phyloP scores from a whole-genome alignment of 352 stramenopile species.

The Globisporangium spinosum region DNA sequence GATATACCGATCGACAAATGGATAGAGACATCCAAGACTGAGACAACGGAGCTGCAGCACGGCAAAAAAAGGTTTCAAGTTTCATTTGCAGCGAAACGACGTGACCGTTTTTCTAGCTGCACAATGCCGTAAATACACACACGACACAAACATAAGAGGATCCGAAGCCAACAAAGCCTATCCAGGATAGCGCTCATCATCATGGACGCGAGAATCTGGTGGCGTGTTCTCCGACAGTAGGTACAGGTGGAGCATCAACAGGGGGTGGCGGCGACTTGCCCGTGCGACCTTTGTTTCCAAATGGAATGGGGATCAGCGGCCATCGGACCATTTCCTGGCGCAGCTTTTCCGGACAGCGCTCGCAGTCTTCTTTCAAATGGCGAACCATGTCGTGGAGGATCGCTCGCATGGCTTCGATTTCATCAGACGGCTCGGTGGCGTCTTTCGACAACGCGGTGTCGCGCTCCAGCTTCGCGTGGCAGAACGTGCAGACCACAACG shows the following conservation, averaged over 20 bases:
- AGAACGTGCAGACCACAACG: conserved; percentile 5
- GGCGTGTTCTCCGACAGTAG: background rate
- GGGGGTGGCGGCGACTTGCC: background rate
- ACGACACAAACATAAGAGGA: background rate
- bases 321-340: background rate
- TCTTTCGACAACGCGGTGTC: conserved; percentile 5
- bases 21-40: background rate
- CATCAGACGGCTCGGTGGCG: background rate
- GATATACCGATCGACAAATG: background rate
- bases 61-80: conserved; percentile 5
- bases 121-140: background rate
- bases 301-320: background rate
- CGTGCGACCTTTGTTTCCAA: background rate
- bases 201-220: background rate
- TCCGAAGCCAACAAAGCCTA: background rate
- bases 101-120: conserved; percentile 2
- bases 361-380: conserved; percentile 2
- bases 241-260: background rate
- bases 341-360: conserved; percentile 1
- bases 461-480: background rate
- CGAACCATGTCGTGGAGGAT: background rate
- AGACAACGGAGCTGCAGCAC: background rate
- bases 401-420: conserved; percentile 4
- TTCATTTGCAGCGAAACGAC: conserved; percentile 9
- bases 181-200: background rate